A percentile compares a stretch with the other conserved stretches of the same genome.
Conservation (phyloP, 129 eudicot genomes). For the sunflower (Helianthus annuus) region HanXRQr2.0-SUNRISE NC_035449.2:164828305-164828804, state of each 20-base stretch:
- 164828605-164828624: constrained; percentile 63
- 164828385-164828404: constrained; percentile 62
- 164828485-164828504: constrained; percentile 55
- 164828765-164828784: constrained; percentile 89
- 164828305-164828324: constrained; percentile 86
- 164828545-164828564: constrained; percentile 81
- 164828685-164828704: constrained; percentile 80
- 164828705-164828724: constrained; percentile 77
- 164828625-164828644: constrained; percentile 59
- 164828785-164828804: constrained; percentile 97
- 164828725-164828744: constrained; percentile 69
- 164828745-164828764: constrained; percentile 86
- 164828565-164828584: constrained; percentile 50
- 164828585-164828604: constrained; percentile 57
- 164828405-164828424: constrained; percentile 74
- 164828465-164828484: constrained; percentile 74
- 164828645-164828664: constrained; percentile 76
- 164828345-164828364: constrained; percentile 44
- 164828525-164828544: constrained; percentile 95
- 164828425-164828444: constrained; percentile 85
- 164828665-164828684: constrained; percentile 78
- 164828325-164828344: constrained; percentile 58
- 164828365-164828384: constrained; percentile 36
- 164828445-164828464: constrained; percentile 89
- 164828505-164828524: constrained; percentile 86